Conservation (phyloP, 495 filamentous ascomycete species). For the Monascus purpureus region DNA sequence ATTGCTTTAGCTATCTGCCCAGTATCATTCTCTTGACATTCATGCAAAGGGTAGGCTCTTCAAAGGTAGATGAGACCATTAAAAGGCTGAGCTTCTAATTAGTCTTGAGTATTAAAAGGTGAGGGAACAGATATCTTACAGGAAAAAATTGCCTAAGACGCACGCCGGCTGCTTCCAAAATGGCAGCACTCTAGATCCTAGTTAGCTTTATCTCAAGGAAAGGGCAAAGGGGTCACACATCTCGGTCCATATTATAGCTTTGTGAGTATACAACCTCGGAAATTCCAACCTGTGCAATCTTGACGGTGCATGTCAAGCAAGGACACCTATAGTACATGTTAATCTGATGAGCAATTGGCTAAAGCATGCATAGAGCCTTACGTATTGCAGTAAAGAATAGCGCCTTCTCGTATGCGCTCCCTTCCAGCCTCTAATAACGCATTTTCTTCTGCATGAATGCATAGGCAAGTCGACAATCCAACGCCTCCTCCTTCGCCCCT, state of each 20-base stretch:
- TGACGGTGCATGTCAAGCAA: conserved; percentile 96
- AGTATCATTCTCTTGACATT: neutral
- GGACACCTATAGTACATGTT: conserved; percentile 46
- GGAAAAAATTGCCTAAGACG: conserved; percentile 68
- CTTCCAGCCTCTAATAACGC: conserved; percentile 86
- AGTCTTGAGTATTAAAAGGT: too few relatives aligned
- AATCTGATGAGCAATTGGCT: neutral
- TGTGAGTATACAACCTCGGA: conserved; percentile 88
- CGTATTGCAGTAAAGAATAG: conserved; percentile 88
- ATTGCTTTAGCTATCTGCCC: too few relatives aligned
- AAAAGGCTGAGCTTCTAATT: conserved; percentile 24
- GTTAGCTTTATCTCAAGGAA: conserved; percentile 4
- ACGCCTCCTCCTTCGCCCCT: conserved; percentile 51
- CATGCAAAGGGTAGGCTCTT: conserved; percentile 2
- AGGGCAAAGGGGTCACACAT: conserved; percentile 18
- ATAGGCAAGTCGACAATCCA: conserved; percentile 73
- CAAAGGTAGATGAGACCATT: conserved; percentile 37
- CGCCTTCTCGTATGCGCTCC: conserved; percentile 66
- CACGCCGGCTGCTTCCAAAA: conserved; percentile 65
- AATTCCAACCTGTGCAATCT: conserved; percentile 92
- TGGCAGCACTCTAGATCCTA: conserved; percentile 47
- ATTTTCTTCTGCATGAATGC: conserved; percentile 95
- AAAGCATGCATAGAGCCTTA: conserved; percentile 14
- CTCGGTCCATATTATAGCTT: conserved; percentile 82
- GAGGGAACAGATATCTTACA: conserved; percentile 46